Conservation (phyloP, 495 filamentous ascomycete species). For the Pseudevernia furfuracea region DNA sequence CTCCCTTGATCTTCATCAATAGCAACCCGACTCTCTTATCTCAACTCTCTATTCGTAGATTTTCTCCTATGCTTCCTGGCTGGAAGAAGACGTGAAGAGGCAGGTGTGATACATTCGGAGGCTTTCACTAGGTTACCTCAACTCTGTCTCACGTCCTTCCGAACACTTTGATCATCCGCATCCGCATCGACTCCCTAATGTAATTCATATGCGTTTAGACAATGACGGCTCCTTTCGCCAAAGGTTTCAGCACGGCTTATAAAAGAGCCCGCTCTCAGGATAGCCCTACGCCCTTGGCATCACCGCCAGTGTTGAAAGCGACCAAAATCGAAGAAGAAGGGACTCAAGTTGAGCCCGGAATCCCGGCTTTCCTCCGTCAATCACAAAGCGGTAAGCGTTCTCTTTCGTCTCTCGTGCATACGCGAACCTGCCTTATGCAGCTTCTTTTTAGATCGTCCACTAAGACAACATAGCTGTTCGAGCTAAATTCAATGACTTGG, state of each 20-base stretch:
- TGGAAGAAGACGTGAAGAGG: background rate
- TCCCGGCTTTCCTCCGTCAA: conserved; percentile 29
- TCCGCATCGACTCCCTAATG: conserved; percentile 1
- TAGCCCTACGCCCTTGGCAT: conserved; percentile 37
- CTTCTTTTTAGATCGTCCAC: conserved; percentile 18
- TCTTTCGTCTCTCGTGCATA: conserved; percentile 18
- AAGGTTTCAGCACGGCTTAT: conserved; percentile 21
- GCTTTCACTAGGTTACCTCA: background rate
- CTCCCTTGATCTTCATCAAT: background rate
- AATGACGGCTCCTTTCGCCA: conserved; percentile 23
- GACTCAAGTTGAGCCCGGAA: conserved; percentile 13
- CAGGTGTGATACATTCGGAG: background rate
- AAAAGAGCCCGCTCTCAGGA: conserved; percentile 28
- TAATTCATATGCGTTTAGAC: background rate
- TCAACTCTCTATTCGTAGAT: background rate
- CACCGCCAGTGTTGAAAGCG: conserved; percentile 28
- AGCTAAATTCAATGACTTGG: conserved; percentile 52
- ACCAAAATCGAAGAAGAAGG: conserved; percentile 18
- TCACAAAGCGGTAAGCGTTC: conserved; percentile 24
- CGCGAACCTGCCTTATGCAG: conserved; percentile 20
- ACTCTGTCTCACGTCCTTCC: background rate
- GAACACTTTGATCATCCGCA: background rate
- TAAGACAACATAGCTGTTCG: conserved; percentile 38
- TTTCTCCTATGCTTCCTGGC: background rate
- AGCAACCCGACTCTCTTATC: background rate